Base-by-base conservation (phyloP, 805 yeast species). In the Ogataea siamensis region DNA sequence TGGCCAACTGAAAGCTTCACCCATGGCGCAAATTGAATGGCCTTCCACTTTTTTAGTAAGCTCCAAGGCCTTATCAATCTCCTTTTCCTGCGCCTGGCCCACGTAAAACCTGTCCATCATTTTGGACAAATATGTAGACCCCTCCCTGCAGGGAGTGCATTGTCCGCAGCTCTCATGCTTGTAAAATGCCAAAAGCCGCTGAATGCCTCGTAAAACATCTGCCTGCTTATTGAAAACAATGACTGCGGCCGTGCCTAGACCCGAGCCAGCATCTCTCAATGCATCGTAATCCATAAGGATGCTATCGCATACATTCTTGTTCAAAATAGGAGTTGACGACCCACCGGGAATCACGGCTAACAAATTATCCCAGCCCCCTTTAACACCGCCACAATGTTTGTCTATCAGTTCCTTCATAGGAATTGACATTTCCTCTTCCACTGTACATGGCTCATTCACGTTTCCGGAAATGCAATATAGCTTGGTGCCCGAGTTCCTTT, bases 1-100 rank as follows among this genome's bases (percentile, higher is more conserved):
- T 30, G 95, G 95, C 95, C 95, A 86, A 20, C 93, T 88, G 42
- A 94, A 87, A 22, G 95, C 95, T 58, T 86, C 95, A 43, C 95
- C 95, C 57, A 86, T 72, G 21, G 94, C 95, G 69, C 95, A 86
- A 56, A 86, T 86, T 36, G 95, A 85, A 66, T 87, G 95, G 34
- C 94, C 95, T 66, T 87, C 95, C 52, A 86, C 78, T 62, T 85
- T 87, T 68, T 85, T 83, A 44, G 89, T 80, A 54, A 87, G 77
- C 67, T 87, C 95, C 54, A 76, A 73, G 42, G 87, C 78, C 85
- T 78, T 78, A 58, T 87, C 95, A 54, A 87, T 87, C 64, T 87
- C 95, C 50, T 76, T 76, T 56, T 74, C 80, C 44, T 74, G 72
- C 32, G 93, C 95, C 68, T 85, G 93, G 34, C 95, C 95, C 43